Evolutionary conservation across 2,329 filamentous ascomycete species (phyloP).

Genomic region (Alternaria longipes): DNA sequence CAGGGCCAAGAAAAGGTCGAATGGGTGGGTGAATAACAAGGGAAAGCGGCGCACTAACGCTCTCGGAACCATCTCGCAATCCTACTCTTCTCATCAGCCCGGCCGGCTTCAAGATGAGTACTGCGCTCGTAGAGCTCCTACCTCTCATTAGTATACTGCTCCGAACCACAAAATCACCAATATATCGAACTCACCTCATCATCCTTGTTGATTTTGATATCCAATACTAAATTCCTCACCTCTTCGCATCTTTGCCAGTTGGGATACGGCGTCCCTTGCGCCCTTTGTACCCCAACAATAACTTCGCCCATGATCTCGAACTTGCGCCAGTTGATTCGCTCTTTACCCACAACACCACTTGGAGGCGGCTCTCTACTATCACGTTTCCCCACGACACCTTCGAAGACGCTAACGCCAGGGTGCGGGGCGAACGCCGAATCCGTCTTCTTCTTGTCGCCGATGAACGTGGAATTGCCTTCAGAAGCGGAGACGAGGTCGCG

Average conservation of each 20-base stretch:
- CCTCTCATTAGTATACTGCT: slow-evolving; percentile 13
- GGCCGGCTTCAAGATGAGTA: slow-evolving; percentile 60
- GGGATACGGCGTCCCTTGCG: slow-evolving; percentile 84
- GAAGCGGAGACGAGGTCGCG: slow-evolving; percentile 91
- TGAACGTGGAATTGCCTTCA: slow-evolving; percentile 89
- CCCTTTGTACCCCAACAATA: slow-evolving; percentile 87
- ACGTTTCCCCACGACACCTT: slow-evolving; percentile 36
- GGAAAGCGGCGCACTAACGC: slow-evolving; percentile 46
- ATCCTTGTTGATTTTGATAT: slow-evolving; percentile 82
- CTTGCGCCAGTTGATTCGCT: slow-evolving; percentile 96
- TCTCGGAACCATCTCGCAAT: slow-evolving; percentile 59
- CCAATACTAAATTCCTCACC: slow-evolving; percentile 78
- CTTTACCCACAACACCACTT: slow-evolving; percentile 52
- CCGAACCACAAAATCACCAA: not conserved
- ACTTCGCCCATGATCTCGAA: slow-evolving; percentile 97
- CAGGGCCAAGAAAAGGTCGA: not conserved
- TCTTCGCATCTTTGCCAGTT: slow-evolving; percentile 74
- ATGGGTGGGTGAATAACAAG: slow-evolving; percentile 19
- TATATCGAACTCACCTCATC: slow-evolving; percentile 74
- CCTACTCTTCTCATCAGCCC: slow-evolving; percentile 56
- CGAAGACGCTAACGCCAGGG: slow-evolving; percentile 48
- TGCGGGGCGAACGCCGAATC: slow-evolving; percentile 44
- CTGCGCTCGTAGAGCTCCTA: slow-evolving; percentile 69
- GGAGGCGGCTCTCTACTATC: slow-evolving; percentile 55
- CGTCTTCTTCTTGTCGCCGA: slow-evolving; percentile 62